Base-by-base conservation (phyloP, 306 rosid genomes). In the Ochetophila trinervis region DNA sequence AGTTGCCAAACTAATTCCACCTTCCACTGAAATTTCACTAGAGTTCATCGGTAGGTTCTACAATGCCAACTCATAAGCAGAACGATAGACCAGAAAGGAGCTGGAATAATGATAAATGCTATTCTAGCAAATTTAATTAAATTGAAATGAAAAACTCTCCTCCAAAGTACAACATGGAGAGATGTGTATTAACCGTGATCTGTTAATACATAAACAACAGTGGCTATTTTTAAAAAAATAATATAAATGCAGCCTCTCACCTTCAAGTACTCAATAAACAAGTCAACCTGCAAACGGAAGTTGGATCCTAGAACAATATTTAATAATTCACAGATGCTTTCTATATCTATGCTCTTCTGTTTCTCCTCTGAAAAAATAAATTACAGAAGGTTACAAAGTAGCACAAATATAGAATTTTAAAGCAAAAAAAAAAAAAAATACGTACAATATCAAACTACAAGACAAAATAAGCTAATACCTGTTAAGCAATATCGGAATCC, bases 271-370 rank as follows among this genome's bases (percentile, higher is more conserved):
- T 94, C 95, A 80, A 83, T 69, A 73, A 88, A 94, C 19, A 37
- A 77, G 80, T 79, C 72, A 63, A 94, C 97, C 82, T 94, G 99
- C 42, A 71, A 65, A 1, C 79, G 85, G 79, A 83, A 88, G 45
- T 87, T 82, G 52, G 91, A 86, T 51, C 91, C 90, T 76, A 94
- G 67, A 75, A 94, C 96, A 80, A 94, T 91, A 75, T 80, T 73
- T 79, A 94, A 84, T 73, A 94, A 79, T 74, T 84, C 80, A 50
- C 99, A 94, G 56, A 94, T 85, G 82, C 99, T 94, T 80, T 94
- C 99, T 74, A 90, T 82, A 74, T 94, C 99, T 66, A 94, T 88
- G 85, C 99, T 90, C 80, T 94, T 94, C 83, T 94, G 99, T 74
- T 94, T 94, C 88, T 90, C 99, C 94, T 94, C 97, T 94, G 85